Base-by-base conservation (phyloP, 257 asterid genomes). In the Solanum okadae region DNA sequence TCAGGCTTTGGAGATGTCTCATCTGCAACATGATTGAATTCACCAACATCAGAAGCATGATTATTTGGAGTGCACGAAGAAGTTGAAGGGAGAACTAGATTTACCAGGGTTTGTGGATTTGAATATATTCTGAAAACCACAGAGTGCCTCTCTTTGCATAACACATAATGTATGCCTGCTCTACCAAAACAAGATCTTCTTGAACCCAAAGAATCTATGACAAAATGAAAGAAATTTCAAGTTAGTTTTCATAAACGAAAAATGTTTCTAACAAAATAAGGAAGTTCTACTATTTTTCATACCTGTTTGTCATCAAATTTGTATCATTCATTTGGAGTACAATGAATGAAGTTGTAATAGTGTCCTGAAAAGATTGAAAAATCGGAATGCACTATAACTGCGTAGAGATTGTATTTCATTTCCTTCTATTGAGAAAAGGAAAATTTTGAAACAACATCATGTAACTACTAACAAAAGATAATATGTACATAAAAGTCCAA, bases 61-160 rank as follows among this genome's bases (percentile, higher is more conserved):
- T 42, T 42, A 42, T 42, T 42, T 42, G 49, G 49, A 42, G 49
- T 42, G 15, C 49, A 42, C 15, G 4, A 42, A 78, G 94, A 91
- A 38, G 77, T 78, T 63, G 88, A 77, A 71, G 87, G 59, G 82
- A 86, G 85, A 10, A 34, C 38, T 56, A 90, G 89, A 46, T 93
- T 89, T 27, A 87, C 37, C 31, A 83, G 15, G 88, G 89, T 67
- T 88, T 94, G 40, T 93, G 93, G 33, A 92, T 49, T 90, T 93
- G 94, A 52, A 91, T 49, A 89, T 93, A 95, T 88, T 86, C 90
- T 84, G 95, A 93, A 89, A 95, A 94, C 94, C 94, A 95, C 22
- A 94, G 20, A 46, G 56, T 46, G 56, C 56, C 56, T 46, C 56
- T 13, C 56, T 46, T 46, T 46, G 59, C 59, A 49, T 49, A 49